Evolutionary conservation across 78 protist species (phyloP).

Genomic region (Dictyostelium firmibasis): DNA sequence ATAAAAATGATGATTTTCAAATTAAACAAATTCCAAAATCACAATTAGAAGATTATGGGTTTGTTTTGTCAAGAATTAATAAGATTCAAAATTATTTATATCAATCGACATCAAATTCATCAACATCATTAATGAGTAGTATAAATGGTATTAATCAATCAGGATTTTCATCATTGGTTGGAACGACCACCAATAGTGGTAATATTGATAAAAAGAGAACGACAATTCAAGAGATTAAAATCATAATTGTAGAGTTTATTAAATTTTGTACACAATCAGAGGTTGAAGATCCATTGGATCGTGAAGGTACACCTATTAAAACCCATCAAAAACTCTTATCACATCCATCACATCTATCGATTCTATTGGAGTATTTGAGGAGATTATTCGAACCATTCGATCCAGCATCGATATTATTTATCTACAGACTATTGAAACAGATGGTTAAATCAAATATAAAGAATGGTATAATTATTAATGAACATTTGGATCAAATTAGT

Average conservation of each 20-base stretch:
- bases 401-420: neutral
- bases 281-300: constrained; percentile 57
- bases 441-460: constrained; percentile 41
- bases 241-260: constrained; percentile 39
- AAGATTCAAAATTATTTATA: constrained; percentile 14
- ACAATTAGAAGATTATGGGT: constrained; percentile 63
- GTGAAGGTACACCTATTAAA: constrained; percentile 74
- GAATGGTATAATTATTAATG: constrained; percentile 24
- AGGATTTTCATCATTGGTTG: neutral
- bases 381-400: constrained; percentile 12
- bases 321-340: constrained; percentile 59
- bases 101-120: neutral
- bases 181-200: neutral
- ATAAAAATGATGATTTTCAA: constrained; percentile 74
- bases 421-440: constrained; percentile 44
- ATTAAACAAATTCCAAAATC: constrained; percentile 73
- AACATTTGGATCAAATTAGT: constrained; percentile 14
- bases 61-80: constrained; percentile 2
- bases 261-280: constrained; percentile 79
- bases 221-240: constrained; percentile 16
- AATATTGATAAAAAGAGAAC: constrained; percentile 4
- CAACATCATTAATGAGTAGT: neutral
- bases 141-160: neutral
- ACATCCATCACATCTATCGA: neutral
- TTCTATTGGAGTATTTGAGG: constrained; percentile 9